These are phyloP conservation scores for Cochlearia excelsa DNA, from an alignment of 345 rosid genomes.

Conservation along the genomic window DNA sequence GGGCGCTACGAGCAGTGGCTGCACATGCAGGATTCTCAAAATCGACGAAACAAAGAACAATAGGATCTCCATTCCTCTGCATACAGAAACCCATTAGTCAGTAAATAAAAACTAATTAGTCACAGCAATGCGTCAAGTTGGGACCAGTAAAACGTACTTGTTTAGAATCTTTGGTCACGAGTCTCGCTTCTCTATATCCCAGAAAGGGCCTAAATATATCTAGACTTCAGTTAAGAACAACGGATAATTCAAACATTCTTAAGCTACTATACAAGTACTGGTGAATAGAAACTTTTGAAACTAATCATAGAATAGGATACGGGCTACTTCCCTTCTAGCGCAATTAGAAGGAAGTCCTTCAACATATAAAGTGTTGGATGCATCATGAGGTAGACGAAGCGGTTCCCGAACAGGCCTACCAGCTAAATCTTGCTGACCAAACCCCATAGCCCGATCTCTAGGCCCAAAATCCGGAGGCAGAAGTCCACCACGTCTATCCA, in stretches of 20 bases:
- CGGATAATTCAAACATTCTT: slow-evolving; percentile 16
- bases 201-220: slow-evolving; percentile 88
- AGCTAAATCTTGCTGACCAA: slow-evolving; percentile 39
- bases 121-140: slow-evolving; percentile 5
- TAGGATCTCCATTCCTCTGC: slow-evolving; percentile 86
- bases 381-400: slow-evolving; percentile 63
- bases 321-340: slow-evolving; percentile 77
- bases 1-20: slow-evolving; percentile 83
- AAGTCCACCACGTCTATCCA: slow-evolving; percentile 44
- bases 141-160: slow-evolving; percentile 46
- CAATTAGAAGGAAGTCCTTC: slow-evolving; percentile 82
- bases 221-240: slow-evolving; percentile 41
- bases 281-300: neutral
- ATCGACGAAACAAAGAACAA: slow-evolving; percentile 89
- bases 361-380: slow-evolving; percentile 71
- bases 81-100: slow-evolving; percentile 6
- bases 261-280: neutral
- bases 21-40: slow-evolving; percentile 79
- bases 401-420: slow-evolving; percentile 46
- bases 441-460: slow-evolving; percentile 49
- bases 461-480: slow-evolving; percentile 44
- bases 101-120: neutral
- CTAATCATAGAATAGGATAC: slow-evolving; percentile 54
- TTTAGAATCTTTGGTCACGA: slow-evolving; percentile 69
- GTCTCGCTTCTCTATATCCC: slow-evolving; percentile 81